Conservation (phyloP, 768 basidiomycete genomes). For the Boletus reticulatus region DNA sequence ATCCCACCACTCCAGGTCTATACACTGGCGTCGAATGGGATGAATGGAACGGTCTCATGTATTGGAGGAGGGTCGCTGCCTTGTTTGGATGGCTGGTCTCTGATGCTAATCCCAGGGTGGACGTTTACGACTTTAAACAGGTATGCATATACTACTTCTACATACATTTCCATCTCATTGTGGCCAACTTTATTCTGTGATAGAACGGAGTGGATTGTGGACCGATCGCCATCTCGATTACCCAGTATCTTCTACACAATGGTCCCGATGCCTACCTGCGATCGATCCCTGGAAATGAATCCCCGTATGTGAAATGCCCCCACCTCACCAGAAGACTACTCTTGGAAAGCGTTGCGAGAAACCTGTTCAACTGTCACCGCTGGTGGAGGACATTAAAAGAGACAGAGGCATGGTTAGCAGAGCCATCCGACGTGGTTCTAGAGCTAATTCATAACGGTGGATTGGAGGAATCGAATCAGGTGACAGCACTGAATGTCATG, state of each 20-base stretch:
- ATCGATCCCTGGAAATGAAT: background rate
- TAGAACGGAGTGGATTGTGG: slow-evolving; percentile 8
- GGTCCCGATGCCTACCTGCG: background rate
- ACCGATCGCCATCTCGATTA: background rate
- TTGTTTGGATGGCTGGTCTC: too few species aligned
- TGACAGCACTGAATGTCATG: background rate
- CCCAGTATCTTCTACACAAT: background rate
- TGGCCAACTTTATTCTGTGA: too few species aligned
- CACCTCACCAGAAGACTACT: background rate
- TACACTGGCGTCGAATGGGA: background rate
- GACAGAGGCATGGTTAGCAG: background rate
- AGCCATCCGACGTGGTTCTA: background rate
- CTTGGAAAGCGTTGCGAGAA: background rate
- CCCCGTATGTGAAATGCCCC: background rate
- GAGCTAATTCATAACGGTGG: background rate
- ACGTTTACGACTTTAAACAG: too few species aligned
- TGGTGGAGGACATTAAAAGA: background rate
- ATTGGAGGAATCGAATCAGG: background rate
- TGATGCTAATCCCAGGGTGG: too few species aligned
- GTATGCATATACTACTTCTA: too few species aligned
- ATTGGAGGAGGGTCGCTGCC: background rate
- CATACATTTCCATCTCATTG: too few species aligned
- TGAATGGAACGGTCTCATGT: background rate
- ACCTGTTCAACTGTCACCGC: background rate
- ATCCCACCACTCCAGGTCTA: background rate